Evolutionary conservation across 176 grass and related monocot species (phyloP), one percentile per base, ranked within the genome.

Genomic region (Chrysopogon serrulatus): DNA sequence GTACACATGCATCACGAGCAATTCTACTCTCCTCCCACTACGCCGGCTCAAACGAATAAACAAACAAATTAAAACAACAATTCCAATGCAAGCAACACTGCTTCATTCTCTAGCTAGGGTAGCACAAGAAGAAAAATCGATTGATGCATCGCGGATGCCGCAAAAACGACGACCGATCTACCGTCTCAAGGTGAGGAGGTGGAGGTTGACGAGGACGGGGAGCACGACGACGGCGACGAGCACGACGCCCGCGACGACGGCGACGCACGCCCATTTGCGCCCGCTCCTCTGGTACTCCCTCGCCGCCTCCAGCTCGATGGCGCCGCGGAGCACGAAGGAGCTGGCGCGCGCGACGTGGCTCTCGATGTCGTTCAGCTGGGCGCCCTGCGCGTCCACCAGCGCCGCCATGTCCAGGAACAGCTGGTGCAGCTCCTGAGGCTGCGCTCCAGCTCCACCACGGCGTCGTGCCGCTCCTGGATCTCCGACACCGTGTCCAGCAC

Each of bases 351-450:
- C 80, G 36, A 98, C 96, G 79, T 98, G 92, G 82, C 91, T 98
- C 89, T 98, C 89, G 83, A 98, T 95, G 78, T 95, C 91, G 84
- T 98, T 92, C 76, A 98, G 86, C 82, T 93, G 93, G 71, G 90
- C 87, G 0, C 96, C 93, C 76, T 98, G 96, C 60, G 93, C 88
- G 85, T 98, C 96, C 6, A 98, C 96, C 67, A 98, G 85, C 57
- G 96, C 93, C 35, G 96, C 92, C 96, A 98, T 95, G 87, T 98
- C 91, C 3, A 92, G 83, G 88, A 96, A 96, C 28, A 96, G 88
- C 86, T 93, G 86, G 90, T 96, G 94, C 72, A 96, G 80, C 81
- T 96, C 94, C 89, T 62, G 7, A 96, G 88, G 88, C 88, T 93
- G 54, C 82, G 84, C 91, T 96, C 94, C 70, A 96, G 80, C 28